These are phyloP conservation scores for Ogataea siamensis DNA, from an alignment of 805 yeast genomes.

Conservation along the genomic window DNA sequence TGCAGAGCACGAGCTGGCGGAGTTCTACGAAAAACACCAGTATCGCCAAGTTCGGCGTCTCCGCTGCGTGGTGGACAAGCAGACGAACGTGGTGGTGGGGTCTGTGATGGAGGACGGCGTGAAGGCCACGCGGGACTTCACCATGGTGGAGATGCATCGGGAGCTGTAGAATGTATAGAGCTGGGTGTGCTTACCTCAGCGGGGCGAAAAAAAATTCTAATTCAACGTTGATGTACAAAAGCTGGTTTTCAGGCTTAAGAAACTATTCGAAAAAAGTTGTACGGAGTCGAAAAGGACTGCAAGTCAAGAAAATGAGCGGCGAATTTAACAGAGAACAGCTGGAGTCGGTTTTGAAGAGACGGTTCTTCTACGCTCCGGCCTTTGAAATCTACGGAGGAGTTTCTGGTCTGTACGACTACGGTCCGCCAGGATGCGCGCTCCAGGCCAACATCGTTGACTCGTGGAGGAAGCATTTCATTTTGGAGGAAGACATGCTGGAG, in stretches of 20 bases:
- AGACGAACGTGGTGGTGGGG: constrained; percentile 20
- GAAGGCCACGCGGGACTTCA: constrained; percentile 39
- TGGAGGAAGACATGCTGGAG: constrained; percentile 98
- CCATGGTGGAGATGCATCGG: constrained; percentile 36
- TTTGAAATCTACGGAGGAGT: constrained; percentile 98
- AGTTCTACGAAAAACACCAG: constrained; percentile 44
- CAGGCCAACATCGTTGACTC: constrained; percentile 92
- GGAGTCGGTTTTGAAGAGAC: constrained; percentile 88
- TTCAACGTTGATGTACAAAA: constrained; percentile 8
- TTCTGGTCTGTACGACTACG: constrained; percentile 95
- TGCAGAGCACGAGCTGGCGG: constrained; percentile 47
- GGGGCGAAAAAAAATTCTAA: constrained; percentile 7
- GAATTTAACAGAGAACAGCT: constrained; percentile 78
- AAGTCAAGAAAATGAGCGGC: constrained; percentile 21
- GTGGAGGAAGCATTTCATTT: constrained; percentile 96
- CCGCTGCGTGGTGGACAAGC: constrained; percentile 26
- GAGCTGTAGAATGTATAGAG: constrained; percentile 2
- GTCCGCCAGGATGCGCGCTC: constrained; percentile 99
- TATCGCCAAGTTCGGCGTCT: constrained; percentile 32
- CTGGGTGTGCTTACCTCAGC: constrained; percentile 10
- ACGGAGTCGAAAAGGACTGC: constrained; percentile 15
- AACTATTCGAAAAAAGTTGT: constrained; percentile 17
- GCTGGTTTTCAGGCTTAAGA: constrained; percentile 16
- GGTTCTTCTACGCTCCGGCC: constrained; percentile 97
- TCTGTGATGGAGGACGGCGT: constrained; percentile 39